Evolutionary conservation across 1,284 basidiomycete genomes (phyloP).

Genomic region (Microbotryum lychnidis-dioicae): DNA sequence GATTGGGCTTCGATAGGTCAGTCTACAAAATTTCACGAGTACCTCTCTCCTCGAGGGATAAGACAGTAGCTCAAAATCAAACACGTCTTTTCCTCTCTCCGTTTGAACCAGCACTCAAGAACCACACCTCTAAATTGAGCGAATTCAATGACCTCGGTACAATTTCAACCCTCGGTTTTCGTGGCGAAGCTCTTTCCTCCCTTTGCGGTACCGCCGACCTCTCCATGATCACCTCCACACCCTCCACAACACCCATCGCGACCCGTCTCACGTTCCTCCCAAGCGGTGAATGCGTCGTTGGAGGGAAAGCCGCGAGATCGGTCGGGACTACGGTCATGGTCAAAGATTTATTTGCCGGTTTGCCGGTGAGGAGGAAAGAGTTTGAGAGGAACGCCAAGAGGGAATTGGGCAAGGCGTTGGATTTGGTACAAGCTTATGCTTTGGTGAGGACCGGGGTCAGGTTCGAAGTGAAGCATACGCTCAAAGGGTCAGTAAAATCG

Average conservation of each 20-base stretch:
- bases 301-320: constrained; percentile 40
- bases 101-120: constrained; percentile 61
- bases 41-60: too few relatives aligned
- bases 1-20: constrained; percentile 73
- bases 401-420: constrained; percentile 78
- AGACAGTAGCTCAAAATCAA: too few relatives aligned
- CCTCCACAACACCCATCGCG: constrained; percentile 63
- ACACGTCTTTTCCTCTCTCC: too few relatives aligned
- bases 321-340: constrained; percentile 79
- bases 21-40: constrained; percentile 30
- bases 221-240: constrained; percentile 63
- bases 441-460: constrained; percentile 62
- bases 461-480: constrained; percentile 64
- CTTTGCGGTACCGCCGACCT: constrained; percentile 80
- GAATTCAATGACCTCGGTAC: constrained; percentile 65
- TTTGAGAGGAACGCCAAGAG: constrained; percentile 82
- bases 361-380: constrained; percentile 89
- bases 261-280: constrained; percentile 56
- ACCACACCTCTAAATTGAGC: constrained; percentile 86
- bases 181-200: constrained; percentile 90
- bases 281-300: constrained; percentile 33
- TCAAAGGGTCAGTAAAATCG: constrained; percentile 49
- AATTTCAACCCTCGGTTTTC: constrained; percentile 84
- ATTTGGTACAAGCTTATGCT: constrained; percentile 79
- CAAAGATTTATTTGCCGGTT: constrained; percentile 63